Percentiles rank a stretch among this genome's conserved stretches.
Conservation (phyloP, 768 basidiomycete genomes). For the Hysterangium stoloniferum region DNA sequence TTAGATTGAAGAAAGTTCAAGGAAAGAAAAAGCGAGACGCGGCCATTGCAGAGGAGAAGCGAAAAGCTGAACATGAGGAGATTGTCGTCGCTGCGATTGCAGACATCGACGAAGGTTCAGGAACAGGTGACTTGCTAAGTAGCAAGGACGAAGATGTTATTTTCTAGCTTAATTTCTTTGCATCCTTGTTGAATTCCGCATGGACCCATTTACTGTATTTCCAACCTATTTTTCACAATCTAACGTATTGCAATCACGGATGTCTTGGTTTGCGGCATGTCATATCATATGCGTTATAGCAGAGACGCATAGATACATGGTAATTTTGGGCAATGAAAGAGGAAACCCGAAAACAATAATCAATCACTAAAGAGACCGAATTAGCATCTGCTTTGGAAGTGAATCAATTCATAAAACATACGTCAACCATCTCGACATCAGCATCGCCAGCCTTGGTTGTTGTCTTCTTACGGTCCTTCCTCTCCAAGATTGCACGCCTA, state of each 20-base stretch:
- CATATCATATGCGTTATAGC: constrained; percentile 42
- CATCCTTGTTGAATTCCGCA: not conserved
- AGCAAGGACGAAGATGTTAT: constrained; percentile 92
- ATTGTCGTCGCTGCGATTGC: constrained; percentile 1
- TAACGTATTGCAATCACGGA: not conserved
- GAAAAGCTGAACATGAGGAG: constrained; percentile 14
- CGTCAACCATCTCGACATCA: constrained; percentile 62
- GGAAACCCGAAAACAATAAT: constrained; percentile 15
- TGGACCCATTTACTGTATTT: constrained; percentile 1
- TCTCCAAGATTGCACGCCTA: constrained; percentile 79
- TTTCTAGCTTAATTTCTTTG: constrained; percentile 44
- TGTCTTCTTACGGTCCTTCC: constrained; percentile 72
- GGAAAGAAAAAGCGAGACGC: constrained; percentile 91
- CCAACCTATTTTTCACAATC: not conserved
- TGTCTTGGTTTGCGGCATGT: not conserved
- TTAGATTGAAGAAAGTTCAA: constrained; percentile 91
- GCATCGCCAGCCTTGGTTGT: constrained; percentile 46
- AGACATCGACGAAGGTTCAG: constrained; percentile 27
- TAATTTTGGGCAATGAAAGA: constrained; percentile 38
- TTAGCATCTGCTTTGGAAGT: constrained; percentile 7
- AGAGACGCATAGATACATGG: constrained; percentile 58
- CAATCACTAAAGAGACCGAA: constrained; percentile 29
- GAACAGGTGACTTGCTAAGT: constrained; percentile 58
- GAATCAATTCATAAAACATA: constrained; percentile 33
- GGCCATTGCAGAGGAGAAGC: constrained; percentile 29